Base-by-base conservation (phyloP, 2,329 filamentous ascomycete species). In the Cytospora piceicola region DNA sequence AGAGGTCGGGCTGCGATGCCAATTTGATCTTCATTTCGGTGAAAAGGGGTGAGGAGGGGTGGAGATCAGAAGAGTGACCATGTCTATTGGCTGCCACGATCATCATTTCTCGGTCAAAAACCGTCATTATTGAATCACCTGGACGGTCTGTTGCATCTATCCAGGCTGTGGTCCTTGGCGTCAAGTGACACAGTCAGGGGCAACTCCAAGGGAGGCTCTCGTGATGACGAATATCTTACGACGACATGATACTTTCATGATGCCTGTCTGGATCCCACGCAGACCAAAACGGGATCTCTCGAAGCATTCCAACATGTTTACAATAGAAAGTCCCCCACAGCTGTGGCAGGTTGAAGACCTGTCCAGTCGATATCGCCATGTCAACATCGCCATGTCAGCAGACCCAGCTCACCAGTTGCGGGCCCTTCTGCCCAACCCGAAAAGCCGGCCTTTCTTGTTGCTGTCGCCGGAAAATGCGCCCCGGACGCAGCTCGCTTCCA, bases 191-290 rank as follows among this genome's bases (percentile, higher is more conserved):
- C 46, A 49, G 24, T 14, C 46, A 49, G 24, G 46, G 46, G n/a
- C 46, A 49, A 49, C n/a, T 22, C 39, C 15, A 49, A 49, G 46
- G 46, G 46, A 49, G n/a, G 12, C 46, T 46, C 42, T 49, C n/a
- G n/a, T 49, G n/a, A 49, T 49, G 46, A 49, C 46, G 46, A 49
- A 22, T 4, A 12, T 49, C n/a, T 49, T 49, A 49, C 46, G 46
- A n/a, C 3, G 46, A 49, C 46, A 49, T 49, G 46, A 49, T 49
- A 49, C 46, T 49, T 49, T 49, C n/a, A 49, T 49, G 46, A 49
- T 49, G 46, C 46, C 46, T n/a, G n/a, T 24, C 22, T 14, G 11
- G n/a, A 49, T 49, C n/a, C 46, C n/a, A 49, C 24, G 11, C 20
- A 49, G 46, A 49, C 4, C 9, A 12, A 14, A 46, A 22, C 7